Evolutionary conservation across 495 filamentous ascomycete species (phyloP).

Genomic region (Penicillium odoratum): DNA sequence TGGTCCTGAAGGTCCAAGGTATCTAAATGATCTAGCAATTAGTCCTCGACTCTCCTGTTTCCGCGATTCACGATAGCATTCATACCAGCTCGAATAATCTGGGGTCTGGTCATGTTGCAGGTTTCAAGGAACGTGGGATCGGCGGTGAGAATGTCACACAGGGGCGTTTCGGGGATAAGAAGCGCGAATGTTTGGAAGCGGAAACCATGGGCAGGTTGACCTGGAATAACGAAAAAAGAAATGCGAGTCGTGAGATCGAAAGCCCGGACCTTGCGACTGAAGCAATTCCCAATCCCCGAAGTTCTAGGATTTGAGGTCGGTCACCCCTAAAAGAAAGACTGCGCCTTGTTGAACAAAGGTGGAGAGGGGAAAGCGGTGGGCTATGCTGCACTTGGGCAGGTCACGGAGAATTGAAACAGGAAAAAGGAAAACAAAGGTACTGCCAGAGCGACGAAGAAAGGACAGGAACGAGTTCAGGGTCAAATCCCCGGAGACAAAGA

Average conservation of each 20-base stretch:
- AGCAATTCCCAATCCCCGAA: constrained; percentile 10
- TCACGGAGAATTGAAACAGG: constrained; percentile 13
- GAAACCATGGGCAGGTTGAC: constrained; percentile 1
- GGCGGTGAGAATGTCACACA: constrained; percentile 15
- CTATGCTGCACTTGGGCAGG: constrained; percentile 20
- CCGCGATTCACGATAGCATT: background rate
- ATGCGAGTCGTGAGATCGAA: background rate
- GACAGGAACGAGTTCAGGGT: constrained; percentile 22
- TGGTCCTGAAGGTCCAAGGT: constrained; percentile 92
- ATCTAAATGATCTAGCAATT: constrained; percentile 55
- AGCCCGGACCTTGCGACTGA: background rate
- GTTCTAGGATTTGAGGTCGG: constrained; percentile 8
- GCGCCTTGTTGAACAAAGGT: constrained; percentile 24
- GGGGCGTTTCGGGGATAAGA: constrained; percentile 18
- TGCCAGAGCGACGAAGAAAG: constrained; percentile 36
- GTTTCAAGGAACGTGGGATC: constrained; percentile 21
- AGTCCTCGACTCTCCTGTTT: background rate
- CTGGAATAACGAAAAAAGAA: background rate
- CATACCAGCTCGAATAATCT: constrained; percentile 78
- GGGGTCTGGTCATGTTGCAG: constrained; percentile 66
- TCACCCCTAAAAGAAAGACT: constrained; percentile 29
- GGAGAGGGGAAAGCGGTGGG: constrained; percentile 32
- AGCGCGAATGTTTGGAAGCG: constrained; percentile 16
- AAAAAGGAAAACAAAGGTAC: constrained; percentile 24
- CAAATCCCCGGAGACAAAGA: constrained; percentile 34